Evolutionary conservation across 1,139 yeast species (phyloP).

Genomic region (Wickerhamomyces sp.): DNA sequence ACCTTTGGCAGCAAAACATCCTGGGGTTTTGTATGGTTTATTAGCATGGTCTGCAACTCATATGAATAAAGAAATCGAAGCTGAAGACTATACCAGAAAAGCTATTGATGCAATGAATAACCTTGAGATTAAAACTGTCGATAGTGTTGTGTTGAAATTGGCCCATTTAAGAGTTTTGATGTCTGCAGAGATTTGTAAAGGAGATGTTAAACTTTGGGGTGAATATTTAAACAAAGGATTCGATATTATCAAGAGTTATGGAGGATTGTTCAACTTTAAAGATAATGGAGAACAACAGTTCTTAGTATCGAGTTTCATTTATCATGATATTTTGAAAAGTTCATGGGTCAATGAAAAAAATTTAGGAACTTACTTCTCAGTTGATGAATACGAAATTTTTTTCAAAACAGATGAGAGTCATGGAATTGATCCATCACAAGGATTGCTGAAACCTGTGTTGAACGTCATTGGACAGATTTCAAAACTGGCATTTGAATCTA

Average conservation of each 20-base stretch:
- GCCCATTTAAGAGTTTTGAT: conserved; percentile 64
- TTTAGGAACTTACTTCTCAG: conserved; percentile 52
- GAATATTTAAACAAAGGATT: conserved; percentile 58
- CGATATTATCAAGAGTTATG: conserved; percentile 48
- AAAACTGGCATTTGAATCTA: conserved; percentile 50
- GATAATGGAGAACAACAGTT: conserved; percentile 60
- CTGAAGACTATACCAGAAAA: conserved; percentile 40
- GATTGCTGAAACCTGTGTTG: conserved; percentile 65
- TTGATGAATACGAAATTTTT: conserved; percentile 47
- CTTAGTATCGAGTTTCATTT: conserved; percentile 76
- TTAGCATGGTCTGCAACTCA: conserved; percentile 68
- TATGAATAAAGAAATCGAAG: conserved; percentile 31
- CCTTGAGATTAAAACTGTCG: conserved; percentile 26
- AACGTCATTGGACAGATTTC: conserved; percentile 65
- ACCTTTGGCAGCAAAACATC: conserved; percentile 68
- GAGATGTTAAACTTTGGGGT: conserved; percentile 70
- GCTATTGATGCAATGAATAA: conserved; percentile 42
- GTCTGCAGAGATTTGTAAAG: conserved; percentile 71
- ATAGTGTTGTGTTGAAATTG: conserved; percentile 33
- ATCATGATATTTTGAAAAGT: conserved; percentile 68
- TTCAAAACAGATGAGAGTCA: too few species aligned
- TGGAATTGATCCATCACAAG: conserved; percentile 62
- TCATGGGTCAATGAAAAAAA: conserved; percentile 49
- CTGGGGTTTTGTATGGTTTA: conserved; percentile 62
- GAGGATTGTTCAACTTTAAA: conserved; percentile 48